These are phyloP conservation scores for Aspergillus alliaceus DNA, from an alignment of 2,329 filamentous ascomycete species.

Conservation along the genomic window DNA sequence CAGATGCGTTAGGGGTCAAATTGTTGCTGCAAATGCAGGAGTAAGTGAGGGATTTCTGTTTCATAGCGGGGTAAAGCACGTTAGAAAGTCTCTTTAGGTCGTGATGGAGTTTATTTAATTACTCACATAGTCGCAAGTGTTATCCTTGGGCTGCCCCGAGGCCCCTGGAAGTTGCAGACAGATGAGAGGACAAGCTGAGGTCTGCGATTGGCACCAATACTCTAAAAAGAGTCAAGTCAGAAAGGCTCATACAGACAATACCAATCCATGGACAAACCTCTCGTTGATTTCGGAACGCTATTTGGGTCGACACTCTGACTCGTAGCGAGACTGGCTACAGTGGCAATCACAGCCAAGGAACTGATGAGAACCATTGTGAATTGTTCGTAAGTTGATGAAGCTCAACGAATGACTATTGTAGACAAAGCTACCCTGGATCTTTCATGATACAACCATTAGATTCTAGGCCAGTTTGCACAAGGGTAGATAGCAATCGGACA, in stretches of 20 bases:
- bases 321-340: conserved; percentile 29
- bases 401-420: neutral
- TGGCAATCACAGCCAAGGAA: conserved; percentile 34
- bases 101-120: neutral
- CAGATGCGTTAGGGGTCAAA: conserved; percentile 56
- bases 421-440: neutral
- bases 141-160: conserved; percentile 33
- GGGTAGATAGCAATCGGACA: neutral
- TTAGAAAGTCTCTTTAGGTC: neutral
- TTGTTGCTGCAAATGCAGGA: conserved; percentile 57
- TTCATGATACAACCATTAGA: neutral
- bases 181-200: conserved; percentile 45
- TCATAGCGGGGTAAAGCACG: neutral
- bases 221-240: conserved; percentile 26
- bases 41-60: conserved; percentile 51
- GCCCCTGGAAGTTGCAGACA: conserved; percentile 43
- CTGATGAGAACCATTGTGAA: conserved; percentile 26
- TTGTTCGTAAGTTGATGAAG: neutral
- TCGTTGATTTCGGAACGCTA: conserved; percentile 35
- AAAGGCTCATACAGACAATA: neutral
- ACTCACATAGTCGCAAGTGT: conserved; percentile 43
- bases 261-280: conserved; percentile 28
- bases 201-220: conserved; percentile 46
- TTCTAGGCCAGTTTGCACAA: neutral
- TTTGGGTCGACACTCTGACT: conserved; percentile 41